Percentiles rank a stretch among this genome's conserved stretches.
Conservation (phyloP, 441 rosid species). For the Populus trichocarpa region DNA sequence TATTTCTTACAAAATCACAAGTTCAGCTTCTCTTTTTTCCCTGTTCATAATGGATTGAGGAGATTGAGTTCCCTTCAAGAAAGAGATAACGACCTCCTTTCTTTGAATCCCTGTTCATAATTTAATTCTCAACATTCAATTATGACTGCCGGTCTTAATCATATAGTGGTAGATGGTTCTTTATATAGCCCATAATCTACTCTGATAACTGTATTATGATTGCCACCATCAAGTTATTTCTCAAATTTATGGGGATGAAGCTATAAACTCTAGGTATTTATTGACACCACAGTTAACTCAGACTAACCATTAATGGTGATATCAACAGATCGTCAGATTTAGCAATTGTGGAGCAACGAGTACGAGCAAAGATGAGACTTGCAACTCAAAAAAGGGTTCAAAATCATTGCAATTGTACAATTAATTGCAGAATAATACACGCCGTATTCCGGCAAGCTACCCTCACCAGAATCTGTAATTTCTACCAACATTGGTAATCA, state of each 20-base stretch:
- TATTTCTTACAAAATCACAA: not conserved
- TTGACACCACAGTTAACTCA: not conserved
- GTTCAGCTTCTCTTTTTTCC: not conserved
- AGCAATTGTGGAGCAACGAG: not conserved
- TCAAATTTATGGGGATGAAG: not conserved
- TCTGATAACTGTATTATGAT: no score
- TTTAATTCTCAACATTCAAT: no score
- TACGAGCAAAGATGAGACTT: not conserved
- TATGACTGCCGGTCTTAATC: no score
- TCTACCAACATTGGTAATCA: not conserved
- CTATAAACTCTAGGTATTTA: not conserved
- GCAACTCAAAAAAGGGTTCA: constrained; percentile 3
- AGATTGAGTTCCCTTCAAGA: not conserved
- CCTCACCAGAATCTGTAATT: constrained; percentile 14
- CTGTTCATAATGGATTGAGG: not conserved
- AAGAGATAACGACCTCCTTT: not conserved
- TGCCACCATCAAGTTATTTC: no score
- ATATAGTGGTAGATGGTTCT: no score
- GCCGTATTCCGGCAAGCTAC: constrained; percentile 20
- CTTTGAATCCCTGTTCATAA: not conserved
- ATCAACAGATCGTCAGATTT: not conserved
- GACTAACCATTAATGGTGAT: not conserved
- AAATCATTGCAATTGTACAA: constrained; percentile 20
- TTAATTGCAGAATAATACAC: constrained; percentile 8
- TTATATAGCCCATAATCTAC: no score